Base-by-base conservation (phyloP, 257 asterid genomes). In the Coffea eugenioides region DNA sequence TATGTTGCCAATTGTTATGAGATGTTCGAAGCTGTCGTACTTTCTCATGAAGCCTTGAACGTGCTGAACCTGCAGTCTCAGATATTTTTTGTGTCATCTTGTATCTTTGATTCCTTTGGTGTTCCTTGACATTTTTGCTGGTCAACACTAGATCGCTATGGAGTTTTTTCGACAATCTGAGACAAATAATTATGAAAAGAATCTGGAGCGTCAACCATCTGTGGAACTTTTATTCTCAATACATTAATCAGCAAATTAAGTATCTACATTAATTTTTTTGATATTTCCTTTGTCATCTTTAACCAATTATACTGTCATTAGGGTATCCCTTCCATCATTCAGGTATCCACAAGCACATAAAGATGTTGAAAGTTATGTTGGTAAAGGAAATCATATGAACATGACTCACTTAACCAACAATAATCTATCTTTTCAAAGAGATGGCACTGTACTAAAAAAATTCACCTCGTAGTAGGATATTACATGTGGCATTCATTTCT, bases 1-100 rank as follows among this genome's bases (percentile, higher is more conserved):
- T 68, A 62, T 46, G 82, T n/a, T 21, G 31, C 27, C 36, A 31
- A 36, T 54, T 39, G 70, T 85, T 88, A 82, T 82, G 74, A 69
- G 88, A 68, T 73, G 90, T 77, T 20, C 96, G 97, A 75, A 78
- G 85, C 83, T 88, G 88, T 52, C 98, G 85, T 74, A 92, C 83
- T 85, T 88, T 89, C 84, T 83, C 84, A 81, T 94, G 96, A 84
- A 94, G 90, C 74, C 83, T 72, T 54, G 98, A 96, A 45, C 97
- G 98, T 57, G 99, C 99, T 57, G 89, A 85, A 78, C 94, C 92
- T 80, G 96, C 97, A 73, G 87, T 86, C 79, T 90, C 78, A 9
- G 88, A 84, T 77, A 91, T 83, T 84, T 94, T 97, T 79, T 87
- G 90, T 83, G 85, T 86, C 89, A 91, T 91, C 77, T 86, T 76